These are phyloP conservation scores for Candida corydali DNA, from an alignment of 805 yeast genomes.

Conservation along the genomic window DNA sequence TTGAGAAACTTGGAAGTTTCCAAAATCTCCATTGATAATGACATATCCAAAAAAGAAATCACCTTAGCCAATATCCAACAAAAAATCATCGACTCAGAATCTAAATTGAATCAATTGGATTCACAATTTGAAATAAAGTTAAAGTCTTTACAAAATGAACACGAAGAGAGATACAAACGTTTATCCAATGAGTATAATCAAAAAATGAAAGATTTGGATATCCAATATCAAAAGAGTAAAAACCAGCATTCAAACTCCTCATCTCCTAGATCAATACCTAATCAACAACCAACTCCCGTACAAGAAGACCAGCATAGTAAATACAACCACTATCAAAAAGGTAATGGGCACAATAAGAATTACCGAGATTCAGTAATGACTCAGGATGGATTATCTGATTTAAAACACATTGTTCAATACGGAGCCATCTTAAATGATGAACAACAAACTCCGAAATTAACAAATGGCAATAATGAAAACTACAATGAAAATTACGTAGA, in stretches of 20 bases:
- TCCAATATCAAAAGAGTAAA: constrained; percentile 4
- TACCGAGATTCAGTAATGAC: constrained; percentile 17
- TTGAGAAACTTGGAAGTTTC: constrained; percentile 15
- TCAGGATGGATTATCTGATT: constrained; percentile 29
- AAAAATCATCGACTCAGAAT: constrained; percentile 4
- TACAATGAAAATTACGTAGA: constrained; percentile 1
- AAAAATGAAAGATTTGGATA: constrained; percentile 7
- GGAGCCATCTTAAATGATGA: constrained; percentile 32
- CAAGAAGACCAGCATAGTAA: neutral
- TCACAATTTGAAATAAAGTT: constrained; percentile 5
- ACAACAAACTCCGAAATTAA: constrained; percentile 7
- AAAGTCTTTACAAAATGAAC: constrained; percentile 2
- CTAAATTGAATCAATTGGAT: constrained; percentile 4
- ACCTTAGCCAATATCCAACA: constrained; percentile 11
- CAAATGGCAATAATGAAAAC: neutral
- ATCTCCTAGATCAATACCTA: constrained; percentile 8
- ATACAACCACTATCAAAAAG: neutral
- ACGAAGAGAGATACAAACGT: constrained; percentile 3
- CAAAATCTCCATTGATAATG: constrained; percentile 19
- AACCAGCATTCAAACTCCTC: neutral
- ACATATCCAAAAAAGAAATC: constrained; percentile 15
- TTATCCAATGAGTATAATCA: constrained; percentile 1
- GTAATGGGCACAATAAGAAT: neutral
- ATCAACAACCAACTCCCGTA: constrained; percentile 10
- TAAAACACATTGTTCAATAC: constrained; percentile 33